These are phyloP conservation scores for Hapsidospora chrysogenum DNA, from an alignment of 495 filamentous ascomycete genomes.

Conservation along the genomic window DNA sequence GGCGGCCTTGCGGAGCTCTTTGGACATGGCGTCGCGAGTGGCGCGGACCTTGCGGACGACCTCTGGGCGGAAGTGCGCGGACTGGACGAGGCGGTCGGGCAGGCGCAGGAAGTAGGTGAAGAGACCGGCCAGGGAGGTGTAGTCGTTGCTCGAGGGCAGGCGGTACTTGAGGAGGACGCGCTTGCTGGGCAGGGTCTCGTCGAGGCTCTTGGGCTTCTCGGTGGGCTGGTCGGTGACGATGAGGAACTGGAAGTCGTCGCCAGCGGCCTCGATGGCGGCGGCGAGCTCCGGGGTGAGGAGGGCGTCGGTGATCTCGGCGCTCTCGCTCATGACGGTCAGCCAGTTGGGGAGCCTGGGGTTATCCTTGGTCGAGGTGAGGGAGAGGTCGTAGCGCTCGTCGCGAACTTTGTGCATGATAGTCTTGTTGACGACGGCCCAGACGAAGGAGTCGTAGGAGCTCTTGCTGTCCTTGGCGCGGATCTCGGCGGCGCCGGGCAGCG, in stretches of 20 bases:
- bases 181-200: conserved; percentile 74
- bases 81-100: conserved; percentile 58
- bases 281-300: conserved; percentile 73
- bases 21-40: conserved; percentile 67
- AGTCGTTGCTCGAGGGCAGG: conserved; percentile 49
- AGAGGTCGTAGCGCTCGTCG: conserved; percentile 87
- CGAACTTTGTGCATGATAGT: conserved; percentile 76
- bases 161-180: conserved; percentile 62
- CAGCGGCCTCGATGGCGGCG: conserved; percentile 62
- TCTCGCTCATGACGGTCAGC: conserved; percentile 93
- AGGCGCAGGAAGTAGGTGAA: conserved; percentile 74
- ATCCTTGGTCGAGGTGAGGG: conserved; percentile 82
- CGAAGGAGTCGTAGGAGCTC: conserved; percentile 75
- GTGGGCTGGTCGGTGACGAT: conserved; percentile 82
- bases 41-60: conserved; percentile 67
- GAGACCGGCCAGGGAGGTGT: conserved; percentile 52
- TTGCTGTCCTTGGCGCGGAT: conserved; percentile 41
- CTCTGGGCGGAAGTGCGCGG: conserved; percentile 76
- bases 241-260: conserved; percentile 70
- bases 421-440: conserved; percentile 94
- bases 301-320: conserved; percentile 80
- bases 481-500: conserved; percentile 36
- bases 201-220: conserved; percentile 76
- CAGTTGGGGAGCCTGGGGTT: conserved; percentile 77
- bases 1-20: conserved; percentile 59